Conservation (phyloP, 176 grass and related monocot genomes). For the Triticum urartu region DNA sequence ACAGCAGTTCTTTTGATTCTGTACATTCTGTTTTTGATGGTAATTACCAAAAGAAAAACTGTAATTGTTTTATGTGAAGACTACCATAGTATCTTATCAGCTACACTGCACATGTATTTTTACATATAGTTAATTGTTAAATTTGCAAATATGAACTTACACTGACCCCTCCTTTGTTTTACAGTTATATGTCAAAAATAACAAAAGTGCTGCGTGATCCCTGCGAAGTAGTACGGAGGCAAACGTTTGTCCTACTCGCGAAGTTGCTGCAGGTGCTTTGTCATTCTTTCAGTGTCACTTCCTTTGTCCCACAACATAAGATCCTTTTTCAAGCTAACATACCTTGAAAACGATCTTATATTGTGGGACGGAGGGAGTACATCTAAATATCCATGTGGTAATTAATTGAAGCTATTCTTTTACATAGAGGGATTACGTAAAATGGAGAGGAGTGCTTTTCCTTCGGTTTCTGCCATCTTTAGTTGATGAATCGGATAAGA, state of each 20-base stretch:
- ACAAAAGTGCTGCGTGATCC: slow-evolving; percentile 85
- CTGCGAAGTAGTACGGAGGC: slow-evolving; percentile 92
- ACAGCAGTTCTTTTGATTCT: neutral
- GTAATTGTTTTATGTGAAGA: neutral
- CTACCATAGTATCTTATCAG: neutral
- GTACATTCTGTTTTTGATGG: neutral
- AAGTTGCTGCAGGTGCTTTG: slow-evolving; percentile 77
- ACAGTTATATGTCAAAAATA: slow-evolving; percentile 90
- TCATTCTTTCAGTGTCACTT: slow-evolving; percentile 18
- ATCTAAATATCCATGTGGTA: neutral
- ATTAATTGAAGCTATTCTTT: slow-evolving; percentile 41
- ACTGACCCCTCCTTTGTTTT: slow-evolving; percentile 23
- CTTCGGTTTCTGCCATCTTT: slow-evolving; percentile 84
- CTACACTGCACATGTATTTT: neutral
- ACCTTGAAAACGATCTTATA: too few species aligned
- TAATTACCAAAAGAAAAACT: neutral
- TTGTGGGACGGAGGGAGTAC: too few species aligned
- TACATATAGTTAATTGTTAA: slow-evolving; percentile 7
- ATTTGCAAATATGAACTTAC: slow-evolving; percentile 18
- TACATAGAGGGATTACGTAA: slow-evolving; percentile 91
- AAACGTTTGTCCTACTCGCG: slow-evolving; percentile 92
- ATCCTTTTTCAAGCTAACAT: too few species aligned
- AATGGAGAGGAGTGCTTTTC: slow-evolving; percentile 90
- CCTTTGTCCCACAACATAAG: too few species aligned
- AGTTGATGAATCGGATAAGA: slow-evolving; percentile 90